phyloP scores from a whole-genome alignment of 805 yeast species.

The Hanseniaspora taiwanica region DNA sequence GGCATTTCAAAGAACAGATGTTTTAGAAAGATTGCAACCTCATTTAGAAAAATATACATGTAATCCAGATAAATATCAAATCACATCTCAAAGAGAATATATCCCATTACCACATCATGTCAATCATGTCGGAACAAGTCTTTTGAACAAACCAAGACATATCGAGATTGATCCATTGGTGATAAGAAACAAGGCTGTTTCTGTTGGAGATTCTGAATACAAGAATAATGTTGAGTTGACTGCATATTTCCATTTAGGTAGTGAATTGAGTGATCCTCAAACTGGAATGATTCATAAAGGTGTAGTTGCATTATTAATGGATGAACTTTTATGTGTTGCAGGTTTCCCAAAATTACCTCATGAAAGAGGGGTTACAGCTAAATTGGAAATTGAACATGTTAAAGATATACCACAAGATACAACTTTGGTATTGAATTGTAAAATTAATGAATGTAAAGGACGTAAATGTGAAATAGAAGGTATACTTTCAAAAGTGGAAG shows the following conservation, averaged over 20 bases:
- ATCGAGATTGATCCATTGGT: conserved; percentile 57
- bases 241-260: conserved; percentile 62
- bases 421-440: conserved; percentile 53
- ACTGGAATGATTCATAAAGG: conserved; percentile 77
- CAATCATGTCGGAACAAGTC: conserved; percentile 60
- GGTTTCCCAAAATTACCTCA: conserved; percentile 77
- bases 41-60: neutral
- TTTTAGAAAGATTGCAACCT: neutral
- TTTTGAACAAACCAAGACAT: conserved; percentile 52
- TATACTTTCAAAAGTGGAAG: conserved; percentile 36
- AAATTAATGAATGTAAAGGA: conserved; percentile 54
- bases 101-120: conserved; percentile 46
- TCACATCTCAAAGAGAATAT: conserved; percentile 25
- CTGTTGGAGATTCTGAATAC: conserved; percentile 37
- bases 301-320: conserved; percentile 61
- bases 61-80: neutral
- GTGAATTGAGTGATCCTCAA: conserved; percentile 40
- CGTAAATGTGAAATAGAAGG: conserved; percentile 77
- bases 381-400: conserved; percentile 46
- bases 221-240: conserved; percentile 37
- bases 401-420: conserved; percentile 39
- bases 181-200: conserved; percentile 1
- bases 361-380: conserved; percentile 81
- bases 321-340: conserved; percentile 73
- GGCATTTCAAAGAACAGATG: neutral